These are phyloP conservation scores for Suhomyces prunicola DNA, from an alignment of 805 yeast genomes.

Conservation along the genomic window DNA sequence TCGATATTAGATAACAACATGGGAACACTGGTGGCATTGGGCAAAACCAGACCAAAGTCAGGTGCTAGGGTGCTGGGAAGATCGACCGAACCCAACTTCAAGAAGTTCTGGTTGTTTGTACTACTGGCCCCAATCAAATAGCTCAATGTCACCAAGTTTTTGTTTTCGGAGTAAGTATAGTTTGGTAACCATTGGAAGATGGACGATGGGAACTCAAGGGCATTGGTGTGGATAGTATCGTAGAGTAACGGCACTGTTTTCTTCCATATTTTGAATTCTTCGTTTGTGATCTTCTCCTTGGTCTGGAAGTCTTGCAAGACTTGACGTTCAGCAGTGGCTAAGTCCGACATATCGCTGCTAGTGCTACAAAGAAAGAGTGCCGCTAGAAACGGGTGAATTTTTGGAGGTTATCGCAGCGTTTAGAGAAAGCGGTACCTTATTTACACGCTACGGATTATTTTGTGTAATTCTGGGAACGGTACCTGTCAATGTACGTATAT, in stretches of 20 bases:
- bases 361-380: neutral
- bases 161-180: slow-evolving; percentile 25
- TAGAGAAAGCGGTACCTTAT: neutral
- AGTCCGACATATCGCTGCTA: neutral
- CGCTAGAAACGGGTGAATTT: neutral
- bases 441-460: neutral
- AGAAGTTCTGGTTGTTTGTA: slow-evolving; percentile 38
- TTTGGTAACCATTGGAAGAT: slow-evolving; percentile 67
- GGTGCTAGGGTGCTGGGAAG: slow-evolving; percentile 52
- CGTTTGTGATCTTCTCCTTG: slow-evolving; percentile 63
- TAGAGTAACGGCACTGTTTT: slow-evolving; percentile 78
- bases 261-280: slow-evolving; percentile 79
- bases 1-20: slow-evolving; percentile 14
- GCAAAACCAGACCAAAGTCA: slow-evolving; percentile 24
- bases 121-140: slow-evolving; percentile 51
- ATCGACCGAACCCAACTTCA: slow-evolving; percentile 43
- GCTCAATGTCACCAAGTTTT: slow-evolving; percentile 30
- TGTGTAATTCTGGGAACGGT: neutral
- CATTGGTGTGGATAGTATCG: slow-evolving; percentile 66
- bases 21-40: slow-evolving; percentile 20
- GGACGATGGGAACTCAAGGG: slow-evolving; percentile 68
- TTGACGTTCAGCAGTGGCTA: slow-evolving; percentile 33
- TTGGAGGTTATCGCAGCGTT: neutral
- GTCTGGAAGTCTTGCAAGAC: slow-evolving; percentile 46
- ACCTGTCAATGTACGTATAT: neutral